Evolutionary conservation across 192 early-diverging fungal species (phyloP).

Genomic region (Coemansia sp.): DNA sequence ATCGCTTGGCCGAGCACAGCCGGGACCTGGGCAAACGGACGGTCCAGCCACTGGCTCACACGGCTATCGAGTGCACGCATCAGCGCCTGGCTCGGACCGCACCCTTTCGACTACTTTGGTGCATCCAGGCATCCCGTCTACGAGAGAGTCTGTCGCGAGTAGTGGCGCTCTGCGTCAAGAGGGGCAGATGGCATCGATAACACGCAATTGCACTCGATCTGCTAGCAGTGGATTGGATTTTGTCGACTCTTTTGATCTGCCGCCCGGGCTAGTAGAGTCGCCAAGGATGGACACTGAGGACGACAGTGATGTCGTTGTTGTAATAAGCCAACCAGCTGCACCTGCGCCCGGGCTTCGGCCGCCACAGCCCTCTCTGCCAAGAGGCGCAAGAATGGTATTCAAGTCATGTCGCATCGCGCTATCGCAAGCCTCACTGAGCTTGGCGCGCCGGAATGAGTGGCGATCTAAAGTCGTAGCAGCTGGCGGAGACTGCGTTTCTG

Average conservation of each 20-base stretch:
- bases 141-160: not conserved
- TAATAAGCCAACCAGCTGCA: not conserved
- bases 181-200: not conserved
- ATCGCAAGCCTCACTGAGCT: constrained; percentile 20
- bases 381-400: not conserved
- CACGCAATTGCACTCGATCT: not conserved
- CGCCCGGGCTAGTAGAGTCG: not conserved
- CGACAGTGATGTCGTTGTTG: constrained; percentile 1
- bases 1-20: not conserved
- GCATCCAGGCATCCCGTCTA: not conserved
- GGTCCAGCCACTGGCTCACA: not conserved
- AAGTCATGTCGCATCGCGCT: constrained; percentile 30
- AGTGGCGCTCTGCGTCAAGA: not conserved
- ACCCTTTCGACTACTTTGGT: not conserved
- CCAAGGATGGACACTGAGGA: constrained; percentile 1
- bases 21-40: not conserved
- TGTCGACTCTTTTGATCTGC: constrained; percentile 7
- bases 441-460: constrained; percentile 17
- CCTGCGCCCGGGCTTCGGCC: not conserved
- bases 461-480: constrained; percentile 11
- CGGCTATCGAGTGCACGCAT: not conserved
- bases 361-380: not conserved
- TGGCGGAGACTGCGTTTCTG: constrained; percentile 18
- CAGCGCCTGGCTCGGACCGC: not conserved
- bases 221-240: not conserved